phyloP scores from a whole-genome alignment of 1,284 basidiomycete genomes.

The Apiotrichum porosum region DNA sequence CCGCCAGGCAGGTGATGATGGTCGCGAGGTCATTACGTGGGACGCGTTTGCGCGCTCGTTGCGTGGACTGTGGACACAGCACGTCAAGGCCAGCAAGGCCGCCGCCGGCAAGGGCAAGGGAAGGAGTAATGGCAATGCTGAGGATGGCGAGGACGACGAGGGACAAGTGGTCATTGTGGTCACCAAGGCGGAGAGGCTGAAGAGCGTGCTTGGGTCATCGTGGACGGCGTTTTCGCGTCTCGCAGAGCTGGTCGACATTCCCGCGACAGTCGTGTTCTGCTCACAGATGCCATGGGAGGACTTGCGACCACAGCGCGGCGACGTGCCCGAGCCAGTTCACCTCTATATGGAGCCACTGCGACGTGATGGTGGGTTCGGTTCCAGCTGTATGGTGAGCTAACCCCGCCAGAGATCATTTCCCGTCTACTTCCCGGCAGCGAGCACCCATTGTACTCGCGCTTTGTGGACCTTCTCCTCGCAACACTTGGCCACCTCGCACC shows the following conservation, averaged over 20 bases:
- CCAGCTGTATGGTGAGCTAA: too few relatives aligned
- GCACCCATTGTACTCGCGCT: slow-evolving; percentile 61
- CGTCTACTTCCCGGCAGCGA: slow-evolving; percentile 26
- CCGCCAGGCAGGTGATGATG: slow-evolving; percentile 29
- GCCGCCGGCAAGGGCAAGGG: slow-evolving; percentile 20
- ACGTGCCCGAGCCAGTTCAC: slow-evolving; percentile 69
- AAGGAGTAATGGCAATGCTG: slow-evolving; percentile 2
- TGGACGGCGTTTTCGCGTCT: slow-evolving; percentile 67
- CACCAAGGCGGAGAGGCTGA: slow-evolving; percentile 65
- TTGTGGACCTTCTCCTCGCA: slow-evolving; percentile 60
- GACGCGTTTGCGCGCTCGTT: slow-evolving; percentile 66
- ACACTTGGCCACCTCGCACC: slow-evolving; percentile 62
- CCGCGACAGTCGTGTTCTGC: slow-evolving; percentile 60
- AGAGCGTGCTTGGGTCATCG: slow-evolving; percentile 59
- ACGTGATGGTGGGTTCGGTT: slow-evolving; percentile 62
- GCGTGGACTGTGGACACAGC: slow-evolving; percentile 34
- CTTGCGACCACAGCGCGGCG: slow-evolving; percentile 63
- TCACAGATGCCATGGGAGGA: slow-evolving; percentile 70
- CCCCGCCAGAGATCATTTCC: slow-evolving; percentile 25
- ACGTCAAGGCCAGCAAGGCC: background rate
- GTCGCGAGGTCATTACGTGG: slow-evolving; percentile 55
- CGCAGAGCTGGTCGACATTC: slow-evolving; percentile 62
- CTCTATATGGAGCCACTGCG: slow-evolving; percentile 58
- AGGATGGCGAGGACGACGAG: slow-evolving; percentile 35
- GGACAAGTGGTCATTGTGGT: slow-evolving; percentile 57